Evolutionary conservation across 2,329 filamentous ascomycete genomes (phyloP).

Genomic region (Fusarium dimerum): DNA sequence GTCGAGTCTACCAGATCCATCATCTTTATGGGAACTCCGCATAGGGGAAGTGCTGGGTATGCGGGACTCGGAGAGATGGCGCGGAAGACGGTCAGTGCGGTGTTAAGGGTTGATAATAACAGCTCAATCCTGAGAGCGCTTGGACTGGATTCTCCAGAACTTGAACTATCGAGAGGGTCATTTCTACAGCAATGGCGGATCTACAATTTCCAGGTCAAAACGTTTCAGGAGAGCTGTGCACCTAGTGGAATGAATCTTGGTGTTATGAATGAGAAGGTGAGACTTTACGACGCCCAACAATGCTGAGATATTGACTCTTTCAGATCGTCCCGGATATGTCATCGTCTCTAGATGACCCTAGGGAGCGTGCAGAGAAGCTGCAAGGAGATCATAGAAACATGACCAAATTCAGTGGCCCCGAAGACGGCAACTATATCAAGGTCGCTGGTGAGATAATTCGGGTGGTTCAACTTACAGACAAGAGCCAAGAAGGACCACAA

Average conservation of each 20-base stretch:
- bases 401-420: neutral
- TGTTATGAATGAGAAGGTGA: conserved; percentile 10
- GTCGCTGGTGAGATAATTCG: conserved; percentile 3
- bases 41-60: conserved; percentile 28
- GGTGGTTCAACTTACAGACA: too few species aligned
- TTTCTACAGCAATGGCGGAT: conserved; percentile 12
- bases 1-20: conserved; percentile 27
- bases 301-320: too few species aligned
- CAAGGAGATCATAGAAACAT: conserved; percentile 17
- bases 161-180: conserved; percentile 8
- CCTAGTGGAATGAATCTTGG: conserved; percentile 5
- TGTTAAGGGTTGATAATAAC: conserved; percentile 9
- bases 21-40: conserved; percentile 39
- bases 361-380: conserved; percentile 14
- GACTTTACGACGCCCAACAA: too few species aligned
- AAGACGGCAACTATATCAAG: conserved; percentile 15
- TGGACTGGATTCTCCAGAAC: conserved; percentile 10
- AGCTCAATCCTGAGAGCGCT: conserved; percentile 5
- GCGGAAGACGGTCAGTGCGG: conserved; percentile 18
- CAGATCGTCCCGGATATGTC: conserved; percentile 9
- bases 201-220: conserved; percentile 16
- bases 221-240: conserved; percentile 15
- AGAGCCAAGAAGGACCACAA: too few species aligned
- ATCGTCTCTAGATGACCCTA: conserved; percentile 6
- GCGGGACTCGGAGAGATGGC: conserved; percentile 12